Percentiles rank a stretch among this genome's conserved stretches.
These are phyloP conservation scores for Exophiala sp. DNA, from an alignment of 2,329 filamentous ascomycete genomes.

Conservation along the genomic window DNA sequence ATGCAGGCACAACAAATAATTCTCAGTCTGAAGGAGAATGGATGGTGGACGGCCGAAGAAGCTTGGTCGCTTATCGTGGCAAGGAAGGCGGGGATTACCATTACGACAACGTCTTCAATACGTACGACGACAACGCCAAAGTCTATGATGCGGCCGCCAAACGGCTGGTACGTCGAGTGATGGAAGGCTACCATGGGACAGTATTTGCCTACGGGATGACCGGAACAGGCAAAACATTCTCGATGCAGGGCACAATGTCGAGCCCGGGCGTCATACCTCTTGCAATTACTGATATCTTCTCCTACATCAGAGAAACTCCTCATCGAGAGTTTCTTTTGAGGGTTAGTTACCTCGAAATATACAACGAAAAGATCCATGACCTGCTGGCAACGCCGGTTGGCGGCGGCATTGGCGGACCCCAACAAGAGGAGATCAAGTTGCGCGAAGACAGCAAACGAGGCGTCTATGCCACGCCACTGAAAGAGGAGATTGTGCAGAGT, in stretches of 20 bases:
- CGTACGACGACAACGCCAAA: conserved; percentile 87
- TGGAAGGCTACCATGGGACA: conserved; percentile 98
- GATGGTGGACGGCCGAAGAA: conserved; percentile 82
- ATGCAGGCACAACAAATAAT: conserved; percentile 62
- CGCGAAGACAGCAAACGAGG: conserved; percentile 94
- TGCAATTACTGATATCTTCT: conserved; percentile 98
- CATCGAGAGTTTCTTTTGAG: conserved; percentile 89
- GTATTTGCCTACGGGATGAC: conserved; percentile 97
- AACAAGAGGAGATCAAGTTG: conserved; percentile 88
- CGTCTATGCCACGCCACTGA: conserved; percentile 91
- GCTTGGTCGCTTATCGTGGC: conserved; percentile 77
- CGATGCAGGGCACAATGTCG: conserved; percentile 96
- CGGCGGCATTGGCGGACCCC: conserved; percentile 50
- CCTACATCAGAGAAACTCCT: conserved; percentile 95
- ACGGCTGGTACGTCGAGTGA: conserved; percentile 87
- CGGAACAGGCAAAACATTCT: conserved; percentile 97
- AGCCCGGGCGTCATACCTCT: conserved; percentile 95
- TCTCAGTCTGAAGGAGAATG: conserved; percentile 74
- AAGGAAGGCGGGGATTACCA: conserved; percentile 89
- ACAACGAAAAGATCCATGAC: conserved; percentile 97
- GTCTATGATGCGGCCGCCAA: conserved; percentile 96
- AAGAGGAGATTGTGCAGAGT: conserved; percentile 98
- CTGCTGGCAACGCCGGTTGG: conserved; percentile 72
- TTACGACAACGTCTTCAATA: conserved; percentile 96
- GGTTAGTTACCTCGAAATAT: conserved; percentile 97